phyloP scores from a whole-genome alignment of 768 basidiomycete genomes.

The Kondoa subrosea region DNA sequence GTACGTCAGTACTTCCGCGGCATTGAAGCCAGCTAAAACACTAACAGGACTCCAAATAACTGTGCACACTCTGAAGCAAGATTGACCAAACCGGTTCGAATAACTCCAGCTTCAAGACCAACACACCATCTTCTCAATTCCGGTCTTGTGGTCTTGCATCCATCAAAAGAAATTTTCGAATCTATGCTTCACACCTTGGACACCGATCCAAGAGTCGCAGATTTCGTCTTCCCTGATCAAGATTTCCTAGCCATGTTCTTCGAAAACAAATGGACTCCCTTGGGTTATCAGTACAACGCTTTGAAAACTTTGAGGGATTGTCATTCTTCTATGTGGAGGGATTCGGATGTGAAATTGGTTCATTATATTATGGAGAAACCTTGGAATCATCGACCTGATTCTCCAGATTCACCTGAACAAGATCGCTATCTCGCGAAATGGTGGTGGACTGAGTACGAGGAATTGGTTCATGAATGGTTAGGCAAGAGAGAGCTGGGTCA shows the following conservation, averaged over 20 bases:
- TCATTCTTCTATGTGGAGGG: conserved; percentile 63
- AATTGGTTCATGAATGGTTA: neutral
- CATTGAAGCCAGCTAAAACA: neutral
- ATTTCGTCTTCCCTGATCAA: conserved; percentile 74
- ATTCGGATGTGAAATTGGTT: conserved; percentile 65
- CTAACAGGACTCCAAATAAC: conserved; percentile 67
- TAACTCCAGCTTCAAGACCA: conserved; percentile 42
- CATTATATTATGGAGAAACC: conserved; percentile 84
- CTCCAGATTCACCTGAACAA: neutral
- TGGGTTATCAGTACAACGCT: conserved; percentile 81
- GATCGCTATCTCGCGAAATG: neutral
- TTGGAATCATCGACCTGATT: conserved; percentile 37
- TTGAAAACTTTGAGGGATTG: conserved; percentile 58
- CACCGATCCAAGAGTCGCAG: conserved; percentile 41
- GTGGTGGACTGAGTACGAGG: neutral
- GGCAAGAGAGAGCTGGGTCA: neutral
- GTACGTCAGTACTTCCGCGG: conserved; percentile 32
- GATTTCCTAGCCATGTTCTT: conserved; percentile 73
- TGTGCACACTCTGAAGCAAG: conserved; percentile 53
- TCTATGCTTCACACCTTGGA: conserved; percentile 45
- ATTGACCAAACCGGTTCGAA: conserved; percentile 37
- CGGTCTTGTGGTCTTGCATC: conserved; percentile 68
- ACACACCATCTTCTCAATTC: conserved; percentile 75
- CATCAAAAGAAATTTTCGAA: conserved; percentile 45
- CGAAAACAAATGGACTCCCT: conserved; percentile 43